Evolutionary conservation across 139 green algal genomes (phyloP), one percentile per base, ranked within the genome.

Genomic region (Zygnema circumcarinatum): DNA sequence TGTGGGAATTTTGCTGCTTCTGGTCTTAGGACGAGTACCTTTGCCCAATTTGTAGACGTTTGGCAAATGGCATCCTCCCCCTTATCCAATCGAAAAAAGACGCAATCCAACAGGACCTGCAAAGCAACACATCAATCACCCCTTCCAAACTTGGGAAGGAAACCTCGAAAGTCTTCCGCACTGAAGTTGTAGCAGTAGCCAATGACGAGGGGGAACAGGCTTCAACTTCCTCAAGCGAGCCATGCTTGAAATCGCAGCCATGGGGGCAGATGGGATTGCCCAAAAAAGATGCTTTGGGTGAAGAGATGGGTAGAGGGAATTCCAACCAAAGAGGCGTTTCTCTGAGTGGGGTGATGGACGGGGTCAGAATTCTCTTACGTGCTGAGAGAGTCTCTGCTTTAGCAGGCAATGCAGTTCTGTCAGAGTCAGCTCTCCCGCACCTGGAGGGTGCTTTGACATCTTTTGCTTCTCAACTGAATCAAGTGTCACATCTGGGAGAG

Each of bases 11-110:
- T 62, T 62, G 16, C 16, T 16, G 16, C 47, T 62, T 62, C 47
- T 62, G n/a, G n/a, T n/a, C 25, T 52, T 40, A 89, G 85, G 85
- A 41, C 3, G 88, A 92, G 74, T 92, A 86, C 54, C 88, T 92
- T 22, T 92, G 88, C 76, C 88, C 88, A 29, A 47, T 92, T 38
- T 92, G 88, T 73, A 52, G 88, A 29, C 74, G 88, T 2, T 29
- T 92, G 38, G 86, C 85, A 36, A 92, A 92, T 83, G 82, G 39
- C 32, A 68, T 32, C 2, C 82, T 83, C 36, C 67, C 82, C 38
- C n/a, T 87, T 22, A 29, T 83, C 31, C 53, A 39, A 38, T 74
- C 78, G 0, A 40, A 39, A 40, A 41, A 25, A 25, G 56, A 29
- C 32, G 74, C 32, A 35, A 39, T n/a, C 31, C 74, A 21, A 31